These are phyloP conservation scores for Chimonanthus salicifolius DNA, from an alignment of 164 flowering plant species.

Conservation along the genomic window DNA sequence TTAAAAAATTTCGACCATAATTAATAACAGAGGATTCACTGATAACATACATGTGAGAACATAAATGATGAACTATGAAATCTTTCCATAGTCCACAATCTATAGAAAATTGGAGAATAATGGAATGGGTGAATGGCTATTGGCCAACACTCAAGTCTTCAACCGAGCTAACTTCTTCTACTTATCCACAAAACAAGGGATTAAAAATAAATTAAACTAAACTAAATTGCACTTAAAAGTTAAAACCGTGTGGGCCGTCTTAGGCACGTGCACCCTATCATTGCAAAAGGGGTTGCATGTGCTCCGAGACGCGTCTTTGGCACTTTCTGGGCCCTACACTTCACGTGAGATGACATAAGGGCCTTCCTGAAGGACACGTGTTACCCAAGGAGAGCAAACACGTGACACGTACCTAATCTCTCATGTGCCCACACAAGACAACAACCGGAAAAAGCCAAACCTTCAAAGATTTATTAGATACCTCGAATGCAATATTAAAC, in stretches of 20 bases:
- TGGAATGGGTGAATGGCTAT: too few relatives aligned
- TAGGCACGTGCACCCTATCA: neutral
- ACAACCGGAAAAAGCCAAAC: neutral
- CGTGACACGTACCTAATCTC: neutral
- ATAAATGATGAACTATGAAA: too few relatives aligned
- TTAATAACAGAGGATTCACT: too few relatives aligned
- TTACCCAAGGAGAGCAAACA: neutral
- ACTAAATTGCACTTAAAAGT: neutral
- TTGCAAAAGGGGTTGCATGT: neutral
- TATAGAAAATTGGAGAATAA: too few relatives aligned
- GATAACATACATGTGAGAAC: too few relatives aligned
- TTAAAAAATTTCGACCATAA: too few relatives aligned
- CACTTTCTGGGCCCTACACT: neutral
- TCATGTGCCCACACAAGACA: constrained; percentile 1
- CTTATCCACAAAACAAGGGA: too few relatives aligned
- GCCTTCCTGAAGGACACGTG: neutral
- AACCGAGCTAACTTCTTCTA: too few relatives aligned
- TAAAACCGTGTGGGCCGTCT: constrained; percentile 3
- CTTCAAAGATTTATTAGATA: neutral
- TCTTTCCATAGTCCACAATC: too few relatives aligned
- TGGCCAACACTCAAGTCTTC: too few relatives aligned
- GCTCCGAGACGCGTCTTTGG: neutral
- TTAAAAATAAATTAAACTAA: too few relatives aligned
- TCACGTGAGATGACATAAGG: neutral
- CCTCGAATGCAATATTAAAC: neutral